These are phyloP conservation scores for Cyphellophora europaea DNA, from an alignment of 2,329 filamentous ascomycete genomes.

Conservation along the genomic window DNA sequence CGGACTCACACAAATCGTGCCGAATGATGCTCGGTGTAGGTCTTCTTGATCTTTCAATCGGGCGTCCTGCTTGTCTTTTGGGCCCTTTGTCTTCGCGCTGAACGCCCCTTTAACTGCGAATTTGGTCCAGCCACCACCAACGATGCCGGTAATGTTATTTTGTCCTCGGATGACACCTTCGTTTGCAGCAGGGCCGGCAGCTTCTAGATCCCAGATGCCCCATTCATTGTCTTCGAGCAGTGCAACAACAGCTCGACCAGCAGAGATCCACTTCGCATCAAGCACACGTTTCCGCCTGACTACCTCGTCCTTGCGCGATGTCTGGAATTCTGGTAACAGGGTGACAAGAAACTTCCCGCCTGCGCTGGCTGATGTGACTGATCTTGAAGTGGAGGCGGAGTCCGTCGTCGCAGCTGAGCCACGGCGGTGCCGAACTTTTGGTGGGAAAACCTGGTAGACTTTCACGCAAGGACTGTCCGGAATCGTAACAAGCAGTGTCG, in stretches of 20 bases:
- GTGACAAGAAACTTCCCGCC: conserved; percentile 35
- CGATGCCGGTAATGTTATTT: conserved; percentile 28
- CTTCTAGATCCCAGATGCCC: conserved; percentile 41
- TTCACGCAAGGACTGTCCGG: conserved; percentile 43
- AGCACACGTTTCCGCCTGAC: conserved; percentile 32
- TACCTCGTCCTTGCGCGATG: conserved; percentile 19
- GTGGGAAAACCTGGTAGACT: conserved; percentile 46
- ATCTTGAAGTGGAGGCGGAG: conserved; percentile 12
- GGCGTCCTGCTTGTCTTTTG: conserved; percentile 29
- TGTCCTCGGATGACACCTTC: conserved; percentile 30
- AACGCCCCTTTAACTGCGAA: conserved; percentile 35
- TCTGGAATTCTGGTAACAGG: conserved; percentile 31
- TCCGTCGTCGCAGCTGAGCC: conserved; percentile 24
- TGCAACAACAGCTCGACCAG: conserved; percentile 34
- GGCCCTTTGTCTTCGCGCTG: conserved; percentile 25
- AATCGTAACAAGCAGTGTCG: conserved; percentile 46
- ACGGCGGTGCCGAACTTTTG: conserved; percentile 21
- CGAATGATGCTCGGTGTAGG: not conserved
- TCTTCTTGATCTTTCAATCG: conserved; percentile 32
- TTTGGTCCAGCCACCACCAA: conserved; percentile 29
- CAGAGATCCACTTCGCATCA: conserved; percentile 36
- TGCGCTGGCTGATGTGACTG: conserved; percentile 14
- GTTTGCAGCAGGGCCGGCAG: conserved; percentile 28
- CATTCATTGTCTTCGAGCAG: conserved; percentile 38
- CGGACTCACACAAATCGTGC: conserved; percentile 11